A percentile compares a stretch with the other conserved stretches of the same genome.
Conservation (phyloP, 202 grass and related monocot genomes). For the Zizania palustris region DNA sequence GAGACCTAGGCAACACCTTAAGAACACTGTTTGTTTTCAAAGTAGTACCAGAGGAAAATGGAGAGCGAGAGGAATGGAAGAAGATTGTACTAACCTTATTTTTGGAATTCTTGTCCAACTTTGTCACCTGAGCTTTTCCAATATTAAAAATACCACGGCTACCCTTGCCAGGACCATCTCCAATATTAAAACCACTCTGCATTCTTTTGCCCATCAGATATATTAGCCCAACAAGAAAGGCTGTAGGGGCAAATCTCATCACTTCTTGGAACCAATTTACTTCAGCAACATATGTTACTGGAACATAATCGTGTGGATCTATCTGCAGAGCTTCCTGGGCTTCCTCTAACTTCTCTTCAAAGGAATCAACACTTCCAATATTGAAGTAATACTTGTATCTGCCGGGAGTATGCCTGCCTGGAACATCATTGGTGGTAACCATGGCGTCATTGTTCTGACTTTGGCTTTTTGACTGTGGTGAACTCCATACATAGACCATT, state of each 20-base stretch:
- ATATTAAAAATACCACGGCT: conserved; percentile 94
- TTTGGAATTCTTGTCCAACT: conserved; percentile 98
- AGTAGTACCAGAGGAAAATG: too few species aligned
- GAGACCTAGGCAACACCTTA: too few species aligned
- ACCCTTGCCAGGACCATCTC: conserved; percentile 78
- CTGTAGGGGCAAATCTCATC: conserved; percentile 87
- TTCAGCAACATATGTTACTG: conserved; percentile 91
- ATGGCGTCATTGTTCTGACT: conserved; percentile 52
- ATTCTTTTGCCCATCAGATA: conserved; percentile 89
- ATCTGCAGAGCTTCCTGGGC: conserved; percentile 82
- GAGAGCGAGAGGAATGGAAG: neutral
- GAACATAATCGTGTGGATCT: conserved; percentile 84
- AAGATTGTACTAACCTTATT: conserved; percentile 72
- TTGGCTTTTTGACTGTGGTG: conserved; percentile 50
- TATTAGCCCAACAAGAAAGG: conserved; percentile 77
- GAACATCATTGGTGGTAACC: conserved; percentile 48
- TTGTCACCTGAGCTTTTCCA: conserved; percentile 89
- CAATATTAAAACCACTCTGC: conserved; percentile 92
- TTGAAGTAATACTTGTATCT: conserved; percentile 93
- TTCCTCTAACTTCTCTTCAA: conserved; percentile 98
- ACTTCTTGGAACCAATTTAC: conserved; percentile 87
- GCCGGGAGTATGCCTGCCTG: conserved; percentile 55
- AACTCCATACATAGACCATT: conserved; percentile 79
- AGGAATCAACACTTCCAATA: conserved; percentile 95
- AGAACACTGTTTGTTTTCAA: too few species aligned